Percentiles rank a stretch among this genome's conserved stretches.
These are phyloP conservation scores for Aspergillus brasiliensis DNA, from an alignment of 2,329 filamentous ascomycete genomes.

Conservation along the genomic window DNA sequence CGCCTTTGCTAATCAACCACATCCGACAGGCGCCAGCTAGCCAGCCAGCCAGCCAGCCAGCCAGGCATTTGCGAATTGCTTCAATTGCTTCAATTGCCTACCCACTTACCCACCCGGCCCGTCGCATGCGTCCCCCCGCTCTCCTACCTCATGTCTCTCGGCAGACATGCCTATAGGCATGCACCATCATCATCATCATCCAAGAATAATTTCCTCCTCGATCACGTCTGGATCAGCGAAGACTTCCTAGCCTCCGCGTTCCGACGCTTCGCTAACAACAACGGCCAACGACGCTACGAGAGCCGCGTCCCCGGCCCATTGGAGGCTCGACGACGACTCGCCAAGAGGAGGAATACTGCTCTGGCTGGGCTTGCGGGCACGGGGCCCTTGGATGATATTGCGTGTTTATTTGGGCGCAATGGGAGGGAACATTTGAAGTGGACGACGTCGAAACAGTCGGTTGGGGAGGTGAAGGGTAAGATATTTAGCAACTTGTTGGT, in stretches of 20 bases:
- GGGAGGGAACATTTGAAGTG: conserved; percentile 42
- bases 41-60: too few relatives aligned
- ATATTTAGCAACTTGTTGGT: neutral
- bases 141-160: conserved; percentile 45
- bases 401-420: conserved; percentile 45
- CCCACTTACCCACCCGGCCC: conserved; percentile 5
- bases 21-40: conserved; percentile 13
- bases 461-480: conserved; percentile 31
- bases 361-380: conserved; percentile 40
- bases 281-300: conserved; percentile 56
- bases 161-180: conserved; percentile 46
- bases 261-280: conserved; percentile 49
- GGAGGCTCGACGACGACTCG: conserved; percentile 59
- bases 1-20: conserved; percentile 12
- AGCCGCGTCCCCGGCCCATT: conserved; percentile 65
- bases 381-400: conserved; percentile 39
- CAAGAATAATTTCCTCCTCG: conserved; percentile 26
- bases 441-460: conserved; percentile 28
- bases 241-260: conserved; percentile 51
- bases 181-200: conserved; percentile 33
- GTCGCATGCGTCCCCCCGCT: conserved; percentile 22
- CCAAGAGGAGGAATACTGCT: conserved; percentile 58
- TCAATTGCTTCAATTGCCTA: too few relatives aligned
- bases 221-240: conserved; percentile 51
- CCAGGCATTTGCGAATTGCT: conserved; percentile 19